Base-by-base conservation (phyloP, 1,139 yeast genomes). In the Suhomyces panamericanus region DNA sequence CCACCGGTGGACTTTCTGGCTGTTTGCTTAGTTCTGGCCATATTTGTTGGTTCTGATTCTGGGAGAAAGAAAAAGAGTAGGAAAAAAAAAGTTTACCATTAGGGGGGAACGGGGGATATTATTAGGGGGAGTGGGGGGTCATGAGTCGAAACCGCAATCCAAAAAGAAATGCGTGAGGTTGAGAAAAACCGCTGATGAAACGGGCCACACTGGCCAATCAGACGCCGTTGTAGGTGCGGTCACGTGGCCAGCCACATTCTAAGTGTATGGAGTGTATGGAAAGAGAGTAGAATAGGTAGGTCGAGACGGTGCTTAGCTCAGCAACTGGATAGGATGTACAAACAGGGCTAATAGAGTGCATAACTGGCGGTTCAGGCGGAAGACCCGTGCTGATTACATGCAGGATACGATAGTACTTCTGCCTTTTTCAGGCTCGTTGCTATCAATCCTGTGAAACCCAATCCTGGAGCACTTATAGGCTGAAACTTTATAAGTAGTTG, bases 1-100 rank as follows among this genome's bases (percentile, higher is more conserved):
- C 79, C 79, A 62, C 79, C 79, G 49, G 79, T 74, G 42, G 78
- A 74, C 60, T 74, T 74, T 73, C 79, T 74, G 49, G 79, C 79
- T 48, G 79, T 74, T 68, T 74, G 79, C 59, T 74, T 74, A 44
- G 79, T 74, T 74, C 79, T 74, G 48, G 79, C 79, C 79, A 74
- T 74, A 39, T 2, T 42, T 60, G 41, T n/a, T n/a, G 29, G 31
- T 27, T 12, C 24, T 20, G 24, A 20, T 7, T 28, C 13, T 34
- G 30, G 24, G 20, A 20, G 9, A 16, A 22, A 22, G 27, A 17
- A 44, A 38, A 34, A 41, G 46, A 30, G 32, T 37, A 37, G 37
- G 46, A 42, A 30, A 35, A 46, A 43, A 49, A 50, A 44, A 24
- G 29, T 37, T 30, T 28, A 26, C 31, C 37, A 40, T 33, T 28